Evolutionary conservation across 2,329 filamentous ascomycete species (phyloP), one percentile per base, ranked within the genome.

Genomic region (Aspergillus sp.): DNA sequence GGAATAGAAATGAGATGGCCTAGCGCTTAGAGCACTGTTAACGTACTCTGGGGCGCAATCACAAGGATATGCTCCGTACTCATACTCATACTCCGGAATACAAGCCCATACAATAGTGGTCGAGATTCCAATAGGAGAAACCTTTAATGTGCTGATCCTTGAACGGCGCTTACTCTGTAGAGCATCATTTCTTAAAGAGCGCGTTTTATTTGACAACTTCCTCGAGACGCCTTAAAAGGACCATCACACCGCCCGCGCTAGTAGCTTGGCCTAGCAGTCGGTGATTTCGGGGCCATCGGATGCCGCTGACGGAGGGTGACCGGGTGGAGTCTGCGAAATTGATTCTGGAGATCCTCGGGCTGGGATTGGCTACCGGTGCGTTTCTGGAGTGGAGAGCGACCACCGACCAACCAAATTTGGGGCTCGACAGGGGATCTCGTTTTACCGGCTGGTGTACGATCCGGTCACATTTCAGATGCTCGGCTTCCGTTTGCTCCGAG

Each of bases 271-370:
- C n/a, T 9, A 37, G n/a, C 6, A 37, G 33, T 37, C 33, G 33
- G 33, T n/a, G 33, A 37, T 37, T 37, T 41, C 39, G 39, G 39
- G 15, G 20, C 19, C 20, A 38, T 23, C 22, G 39, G 39, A 41
- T 20, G 39, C 39, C 22, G 17, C 19, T 20, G 39, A 22, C 17
- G 15, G 22, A 41, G 39, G 10, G 22, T 41, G 42, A 30, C 25
- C 20, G 13, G 22, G 17, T 41, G 39, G 19, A 19, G 48, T 59
- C 62, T 63, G 58, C 60, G 61, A 66, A 65, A 66, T 66, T 66
- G 53, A 55, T 49, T 48, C 33, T 52, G 56, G 47, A 56, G 56
- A 59, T 58, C 50, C 49, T 44, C 38, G 13, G 46, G 45, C 44
- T 58, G 53, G 54, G 37, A 54, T 66, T 66, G 62, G 61, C 45